Percentiles rank a stretch among this genome's conserved stretches.
Evolutionary conservation across 2,329 filamentous ascomycete genomes (phyloP).

Genomic region (Fusarium circinatum): DNA sequence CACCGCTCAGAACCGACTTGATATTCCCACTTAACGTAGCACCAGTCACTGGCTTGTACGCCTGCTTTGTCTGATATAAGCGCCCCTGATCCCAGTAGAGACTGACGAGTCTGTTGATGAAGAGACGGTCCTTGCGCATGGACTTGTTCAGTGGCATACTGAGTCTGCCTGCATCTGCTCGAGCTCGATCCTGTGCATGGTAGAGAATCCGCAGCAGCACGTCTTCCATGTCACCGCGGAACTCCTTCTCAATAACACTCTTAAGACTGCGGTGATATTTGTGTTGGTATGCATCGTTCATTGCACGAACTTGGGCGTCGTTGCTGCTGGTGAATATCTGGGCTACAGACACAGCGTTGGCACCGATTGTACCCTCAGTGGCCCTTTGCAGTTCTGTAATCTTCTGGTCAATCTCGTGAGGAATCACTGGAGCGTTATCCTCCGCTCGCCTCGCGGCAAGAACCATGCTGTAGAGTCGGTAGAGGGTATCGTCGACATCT

Average conservation of each 20-base stretch:
- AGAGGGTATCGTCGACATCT: conserved; percentile 46
- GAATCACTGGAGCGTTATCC: conserved; percentile 39
- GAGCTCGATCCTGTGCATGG: conserved; percentile 37
- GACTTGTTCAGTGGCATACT: conserved; percentile 41
- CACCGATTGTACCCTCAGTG: conserved; percentile 47
- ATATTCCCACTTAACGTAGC: conserved; percentile 55
- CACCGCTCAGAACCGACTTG: conserved; percentile 42
- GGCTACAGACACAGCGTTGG: conserved; percentile 46
- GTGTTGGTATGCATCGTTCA: conserved; percentile 44
- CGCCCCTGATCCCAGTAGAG: conserved; percentile 48
- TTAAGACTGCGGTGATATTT: conserved; percentile 49
- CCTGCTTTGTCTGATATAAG: conserved; percentile 58
- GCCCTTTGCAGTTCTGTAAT: conserved; percentile 47
- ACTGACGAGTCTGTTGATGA: conserved; percentile 47
- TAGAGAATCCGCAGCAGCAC: conserved; percentile 46
- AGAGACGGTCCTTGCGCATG: conserved; percentile 44
- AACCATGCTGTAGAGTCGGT: conserved; percentile 50
- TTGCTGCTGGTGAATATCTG: conserved; percentile 49
- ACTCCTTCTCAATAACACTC: conserved; percentile 50
- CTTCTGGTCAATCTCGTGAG: conserved; percentile 48
- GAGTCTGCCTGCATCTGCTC: conserved; percentile 42
- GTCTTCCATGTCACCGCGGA: conserved; percentile 50
- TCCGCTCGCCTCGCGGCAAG: conserved; percentile 45
- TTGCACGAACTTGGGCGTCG: conserved; percentile 46
- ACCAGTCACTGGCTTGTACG: conserved; percentile 67